These are phyloP conservation scores for Euphrasia confusa DNA, from an alignment of 257 asterid species.

Conservation along the genomic window DNA sequence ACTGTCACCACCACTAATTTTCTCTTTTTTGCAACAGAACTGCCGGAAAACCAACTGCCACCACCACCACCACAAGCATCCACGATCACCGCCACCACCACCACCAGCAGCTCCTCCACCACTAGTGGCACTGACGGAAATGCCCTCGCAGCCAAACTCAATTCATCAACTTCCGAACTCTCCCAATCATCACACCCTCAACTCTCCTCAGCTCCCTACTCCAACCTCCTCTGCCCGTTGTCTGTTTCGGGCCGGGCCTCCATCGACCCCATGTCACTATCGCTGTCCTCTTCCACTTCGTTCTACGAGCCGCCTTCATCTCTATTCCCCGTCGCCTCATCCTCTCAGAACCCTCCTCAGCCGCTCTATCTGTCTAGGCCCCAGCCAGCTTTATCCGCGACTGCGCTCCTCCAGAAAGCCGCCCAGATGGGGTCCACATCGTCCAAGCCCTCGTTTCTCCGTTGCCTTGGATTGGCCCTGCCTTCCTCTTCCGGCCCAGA, in stretches of 20 bases:
- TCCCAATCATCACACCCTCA: constrained; percentile 30
- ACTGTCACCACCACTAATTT: constrained; percentile 23
- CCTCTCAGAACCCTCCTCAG: constrained; percentile 33
- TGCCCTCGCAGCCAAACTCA: constrained; percentile 35
- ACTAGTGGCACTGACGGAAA: constrained; percentile 31
- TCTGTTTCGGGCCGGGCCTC: constrained; percentile 27
- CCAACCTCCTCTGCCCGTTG: constrained; percentile 36
- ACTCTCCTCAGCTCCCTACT: constrained; percentile 22
- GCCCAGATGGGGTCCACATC: constrained; percentile 76
- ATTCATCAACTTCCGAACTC: constrained; percentile 31
- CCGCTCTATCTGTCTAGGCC: constrained; percentile 30
- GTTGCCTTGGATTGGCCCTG: constrained; percentile 60
- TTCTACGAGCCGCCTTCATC: constrained; percentile 33
- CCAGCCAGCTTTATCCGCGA: constrained; percentile 74
- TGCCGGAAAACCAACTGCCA: constrained; percentile 64
- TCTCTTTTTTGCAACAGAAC: constrained; percentile 33
- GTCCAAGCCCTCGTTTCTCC: constrained; percentile 64
- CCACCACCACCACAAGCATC: constrained; percentile 33
- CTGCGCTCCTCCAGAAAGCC: constrained; percentile 85
- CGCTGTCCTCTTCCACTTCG: constrained; percentile 59
- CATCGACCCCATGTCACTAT: constrained; percentile 60
- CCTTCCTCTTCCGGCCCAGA: constrained; percentile 30
- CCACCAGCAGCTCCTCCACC: constrained; percentile 28
- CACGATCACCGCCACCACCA: neutral
- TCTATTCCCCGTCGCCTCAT: constrained; percentile 34